Conservation (phyloP, 2,329 filamentous ascomycete species). For the Cordyceps cicadae region DNA sequence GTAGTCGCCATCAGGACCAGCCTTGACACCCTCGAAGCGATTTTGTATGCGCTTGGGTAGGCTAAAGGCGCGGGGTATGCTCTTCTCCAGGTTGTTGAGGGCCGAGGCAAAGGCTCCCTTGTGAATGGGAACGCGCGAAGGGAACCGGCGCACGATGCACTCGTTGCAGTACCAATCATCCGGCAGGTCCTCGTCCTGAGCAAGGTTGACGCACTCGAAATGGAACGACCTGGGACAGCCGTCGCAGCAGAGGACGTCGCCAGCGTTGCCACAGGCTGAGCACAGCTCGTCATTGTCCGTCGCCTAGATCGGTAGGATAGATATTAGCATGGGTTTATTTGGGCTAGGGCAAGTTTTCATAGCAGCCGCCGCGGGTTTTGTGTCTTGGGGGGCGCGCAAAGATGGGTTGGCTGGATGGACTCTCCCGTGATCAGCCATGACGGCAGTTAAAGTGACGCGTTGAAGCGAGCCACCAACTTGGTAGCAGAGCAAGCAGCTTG, state of each 20-base stretch:
- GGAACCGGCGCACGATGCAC: conserved; percentile 48
- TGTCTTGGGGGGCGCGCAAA: neutral
- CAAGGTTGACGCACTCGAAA: conserved; percentile 78
- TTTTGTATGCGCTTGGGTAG: conserved; percentile 65
- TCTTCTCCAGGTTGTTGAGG: conserved; percentile 56
- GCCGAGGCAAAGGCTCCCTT: conserved; percentile 54
- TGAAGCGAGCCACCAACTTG: neutral
- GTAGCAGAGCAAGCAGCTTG: neutral
- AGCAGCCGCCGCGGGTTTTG: neutral
- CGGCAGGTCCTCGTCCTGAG: conserved; percentile 56
- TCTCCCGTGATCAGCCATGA: neutral
- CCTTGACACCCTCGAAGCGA: conserved; percentile 71
- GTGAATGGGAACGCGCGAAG: conserved; percentile 36
- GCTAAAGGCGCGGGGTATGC: conserved; percentile 63
- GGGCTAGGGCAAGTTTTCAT: neutral
- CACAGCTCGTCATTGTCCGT: conserved; percentile 84
- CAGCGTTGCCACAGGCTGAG: conserved; percentile 73
- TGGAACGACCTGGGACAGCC: conserved; percentile 87
- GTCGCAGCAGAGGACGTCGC: conserved; percentile 87
- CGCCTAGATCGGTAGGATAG: conserved; percentile 20
- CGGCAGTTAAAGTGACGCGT: neutral
- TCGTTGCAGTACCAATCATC: conserved; percentile 82
- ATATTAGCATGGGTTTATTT: conserved; percentile 25
- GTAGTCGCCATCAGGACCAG: conserved; percentile 71
- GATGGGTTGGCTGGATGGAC: neutral